These are phyloP conservation scores for Aureobasidium musti DNA, from an alignment of 2,329 filamentous ascomycete species.

Conservation along the genomic window DNA sequence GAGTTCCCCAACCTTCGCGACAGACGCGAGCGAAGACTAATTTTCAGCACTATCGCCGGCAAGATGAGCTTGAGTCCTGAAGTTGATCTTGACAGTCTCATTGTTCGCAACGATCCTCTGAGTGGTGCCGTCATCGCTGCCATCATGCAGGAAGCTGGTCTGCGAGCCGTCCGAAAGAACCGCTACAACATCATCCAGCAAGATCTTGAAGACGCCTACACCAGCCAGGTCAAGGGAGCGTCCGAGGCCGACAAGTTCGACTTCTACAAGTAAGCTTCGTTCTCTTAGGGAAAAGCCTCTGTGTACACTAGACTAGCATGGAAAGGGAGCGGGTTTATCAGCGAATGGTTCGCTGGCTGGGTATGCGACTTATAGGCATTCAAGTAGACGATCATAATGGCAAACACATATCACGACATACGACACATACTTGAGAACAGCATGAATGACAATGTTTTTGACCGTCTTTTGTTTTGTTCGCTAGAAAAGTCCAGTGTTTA, in stretches of 20 bases:
- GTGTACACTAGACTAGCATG: conserved; percentile 20
- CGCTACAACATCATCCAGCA: conserved; percentile 98
- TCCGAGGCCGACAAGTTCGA: conserved; percentile 76
- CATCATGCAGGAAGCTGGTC: conserved; percentile 98
- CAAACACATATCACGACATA: conserved; percentile 27
- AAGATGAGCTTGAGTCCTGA: conserved; percentile 98
- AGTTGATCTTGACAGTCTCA: conserved; percentile 92
- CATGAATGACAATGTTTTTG: background rate
- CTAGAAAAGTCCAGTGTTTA: conserved; percentile 21
- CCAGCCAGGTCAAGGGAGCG: conserved; percentile 88
- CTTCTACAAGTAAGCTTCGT: conserved; percentile 72
- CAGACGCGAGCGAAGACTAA: conserved; percentile 89
- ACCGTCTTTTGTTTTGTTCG: conserved; percentile 27
- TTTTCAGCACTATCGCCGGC: conserved; percentile 93
- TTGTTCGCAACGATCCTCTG: conserved; percentile 93
- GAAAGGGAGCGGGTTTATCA: background rate
- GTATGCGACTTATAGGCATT: conserved; percentile 2
- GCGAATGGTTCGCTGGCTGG: conserved; percentile 10
- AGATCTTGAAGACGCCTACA: conserved; percentile 96
- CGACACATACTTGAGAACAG: background rate
- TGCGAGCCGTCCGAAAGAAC: conserved; percentile 94
- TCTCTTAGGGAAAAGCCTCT: background rate
- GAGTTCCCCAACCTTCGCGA: conserved; percentile 96
- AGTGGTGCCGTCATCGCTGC: conserved; percentile 95
- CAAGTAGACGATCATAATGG: conserved; percentile 28